Base-by-base conservation (phyloP, 176 grass and related monocot genomes). In the Musa itinerans region DNA sequence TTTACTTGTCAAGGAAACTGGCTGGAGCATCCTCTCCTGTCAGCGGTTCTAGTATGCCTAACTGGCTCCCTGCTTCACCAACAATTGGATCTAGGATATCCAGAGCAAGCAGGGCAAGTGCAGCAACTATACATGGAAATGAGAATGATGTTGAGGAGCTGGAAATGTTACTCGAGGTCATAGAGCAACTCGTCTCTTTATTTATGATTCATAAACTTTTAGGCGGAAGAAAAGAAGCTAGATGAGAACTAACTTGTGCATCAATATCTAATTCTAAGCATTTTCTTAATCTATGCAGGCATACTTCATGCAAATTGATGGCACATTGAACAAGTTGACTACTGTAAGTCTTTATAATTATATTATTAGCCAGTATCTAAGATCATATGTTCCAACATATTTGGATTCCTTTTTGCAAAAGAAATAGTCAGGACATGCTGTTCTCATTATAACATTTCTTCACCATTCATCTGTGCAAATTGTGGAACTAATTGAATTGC, bases 251-350 rank as follows among this genome's bases (percentile, higher is more conserved):
- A 22, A 16, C 17, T 58, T 58, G 21, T 24, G 69, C 76, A 43
- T 73, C 52, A 73, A 53, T 25, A 73, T 54, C 6, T 24, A 54
- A 11, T 73, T 53, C 23, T 73, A 25, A 14, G 51, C 11, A 73
- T 70, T 48, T 83, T 72, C 62, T 71, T 85, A 34, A 83, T 51
- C n/a, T 85, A 65, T 89, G 76, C 86, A 99, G 96, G 96, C 91
- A 74, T 99, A 99, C 84, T 94, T 99, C 86, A 99, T 99, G 96
- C 96, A 99, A 89, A 92, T 99, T 74, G 96, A 99, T 92, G 96
- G 88, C 78, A 99, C 91, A 50, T 75, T 92, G 63, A 99, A 99
- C 78, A 99, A 94, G 87, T 81, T 99, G 79, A 89, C 86, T 78
- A 99, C 91, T 49, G 96, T 99, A 86, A 88, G 88, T 98, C 63